Base-by-base conservation (phyloP, 1,139 yeast species). In the Suhomyces bokatorum region DNA sequence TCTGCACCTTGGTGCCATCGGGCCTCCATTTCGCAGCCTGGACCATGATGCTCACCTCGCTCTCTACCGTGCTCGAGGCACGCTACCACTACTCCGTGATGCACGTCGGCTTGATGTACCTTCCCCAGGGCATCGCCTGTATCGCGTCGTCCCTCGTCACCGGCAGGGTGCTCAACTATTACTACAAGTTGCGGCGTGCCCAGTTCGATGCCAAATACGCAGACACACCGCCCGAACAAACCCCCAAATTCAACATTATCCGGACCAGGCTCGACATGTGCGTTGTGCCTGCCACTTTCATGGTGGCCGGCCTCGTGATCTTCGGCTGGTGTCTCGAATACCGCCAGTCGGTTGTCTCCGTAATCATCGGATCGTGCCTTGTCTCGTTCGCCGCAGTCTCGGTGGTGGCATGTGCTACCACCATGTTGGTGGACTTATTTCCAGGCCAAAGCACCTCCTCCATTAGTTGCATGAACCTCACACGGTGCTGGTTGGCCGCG, bases 311-410 rank as follows among this genome's bases (percentile, higher is more conserved):
- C 0, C 50, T 65, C n/a, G 22, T 67, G 3, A 64, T 69, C 1
- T 71, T 65, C 52, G 77, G 77, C 2, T 71, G 76, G 76, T 67
- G 75, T 44, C 48, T 71, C 15, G 63, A 71, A 37, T 62, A 46
- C 39, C 51, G 55, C 31, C 49, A 52, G 28, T 56, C 60, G 35
- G 56, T 69, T 7, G 45, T 63, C 11, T 61, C 73, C 8, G 63
- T 69, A 11, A 64, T 68, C 29, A 60, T 71, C 4, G 59, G 70
- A 11, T 60, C 71, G 6, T 52, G 58, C 20, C 49, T 70, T 41
- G 52, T 69, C 16, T 60, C 75, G 2, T 58, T 58, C 44, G 51
- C 70, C 8, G 49, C 67, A 6, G 51, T 72, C 2, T 49, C 63
- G 10, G 52, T 64, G 35, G 57, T 70, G 26, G 52, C 73, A 0